Evolutionary conservation across 2,329 filamentous ascomycete genomes (phyloP), one percentile per base, ranked within the genome.

Genomic region (Epichloe amarillans): DNA sequence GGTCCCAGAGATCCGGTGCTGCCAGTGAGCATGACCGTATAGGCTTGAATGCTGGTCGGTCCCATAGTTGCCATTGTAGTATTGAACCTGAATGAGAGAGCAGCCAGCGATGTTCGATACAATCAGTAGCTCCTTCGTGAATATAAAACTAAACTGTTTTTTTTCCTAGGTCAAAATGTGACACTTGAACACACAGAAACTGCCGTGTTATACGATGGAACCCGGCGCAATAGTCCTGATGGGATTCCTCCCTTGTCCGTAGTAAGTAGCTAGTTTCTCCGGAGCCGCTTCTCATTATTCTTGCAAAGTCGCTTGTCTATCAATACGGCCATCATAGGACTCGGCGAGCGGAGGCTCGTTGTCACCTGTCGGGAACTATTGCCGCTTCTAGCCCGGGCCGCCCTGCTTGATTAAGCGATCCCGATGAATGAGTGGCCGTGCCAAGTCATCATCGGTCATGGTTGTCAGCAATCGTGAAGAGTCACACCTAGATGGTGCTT

Each of bases 11-110:
- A 47, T 14, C 45, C 45, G 42, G 72, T 72, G 47, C 72, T 69
- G 52, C 72, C 73, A 57, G 70, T 66, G 42, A 74, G 69, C 5
- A 72, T 66, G 26, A 69, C 60, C 19, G 61, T 64, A 41, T 69
- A 70, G 51, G 64, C 63, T 43, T 43, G n/a, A 26, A 1, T 30
- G n/a, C 41, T 3, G 2, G 5, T 3, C n/a, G 72, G 8, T 17
- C 4, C n/a, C 37, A 39, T 39, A 10, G 15, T 39, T 39, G 37
- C 37, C 37, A 5, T 17, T 6, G 12, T 39, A 10, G n/a, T 17
- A 10, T n/a, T 2, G 15, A 17, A 17, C 1, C 37, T 3, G 8
- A 15, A 0, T 17, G 6, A 39, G 37, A 39, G 37, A 39, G 7
- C 11, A 39, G 37, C n/a, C 37, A 39, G 37, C 15, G 15, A n/a